Percentiles rank a stretch among this genome's conserved stretches.
These are phyloP conservation scores for Tricholoma sp. DNA, from an alignment of 768 basidiomycete genomes.

Conservation along the genomic window DNA sequence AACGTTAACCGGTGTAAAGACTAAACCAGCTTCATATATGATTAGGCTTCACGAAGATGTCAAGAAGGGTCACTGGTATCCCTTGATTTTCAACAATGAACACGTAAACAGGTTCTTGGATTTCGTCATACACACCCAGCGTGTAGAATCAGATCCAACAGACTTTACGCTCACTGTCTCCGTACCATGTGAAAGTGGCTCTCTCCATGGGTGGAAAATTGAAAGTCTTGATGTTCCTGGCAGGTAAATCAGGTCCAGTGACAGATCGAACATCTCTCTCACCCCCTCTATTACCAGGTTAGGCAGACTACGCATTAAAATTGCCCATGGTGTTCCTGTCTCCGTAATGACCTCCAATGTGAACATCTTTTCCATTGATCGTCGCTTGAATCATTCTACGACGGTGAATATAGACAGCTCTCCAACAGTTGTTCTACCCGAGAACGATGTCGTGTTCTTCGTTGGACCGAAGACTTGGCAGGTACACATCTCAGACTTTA, in stretches of 20 bases:
- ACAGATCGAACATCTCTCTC: neutral
- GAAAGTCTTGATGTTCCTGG: slow-evolving; percentile 59
- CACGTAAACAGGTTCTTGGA: slow-evolving; percentile 56
- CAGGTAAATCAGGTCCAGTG: slow-evolving; percentile 40
- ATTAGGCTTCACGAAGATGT: slow-evolving; percentile 58
- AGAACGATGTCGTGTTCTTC: slow-evolving; percentile 9
- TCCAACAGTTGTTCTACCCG: slow-evolving; percentile 5
- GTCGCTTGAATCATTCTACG: slow-evolving; percentile 10
- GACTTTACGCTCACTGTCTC: slow-evolving; percentile 72
- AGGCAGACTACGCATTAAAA: slow-evolving; percentile 29
- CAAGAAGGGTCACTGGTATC: slow-evolving; percentile 68
- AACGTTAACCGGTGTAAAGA: neutral
- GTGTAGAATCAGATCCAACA: slow-evolving; percentile 10
- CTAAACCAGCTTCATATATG: neutral
- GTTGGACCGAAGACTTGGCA: slow-evolving; percentile 1
- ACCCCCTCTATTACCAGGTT: slow-evolving; percentile 22
- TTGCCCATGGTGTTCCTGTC: slow-evolving; percentile 9
- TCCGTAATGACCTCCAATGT: slow-evolving; percentile 26
- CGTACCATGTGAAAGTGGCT: slow-evolving; percentile 62
- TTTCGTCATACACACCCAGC: slow-evolving; percentile 10
- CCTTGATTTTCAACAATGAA: slow-evolving; percentile 48
- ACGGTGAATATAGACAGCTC: slow-evolving; percentile 15
- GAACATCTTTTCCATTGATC: slow-evolving; percentile 23
- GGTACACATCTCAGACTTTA: neutral
- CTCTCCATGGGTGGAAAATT: slow-evolving; percentile 68